Base-by-base conservation (phyloP, 805 yeast species). In the Lipomyces anomalus region DNA sequence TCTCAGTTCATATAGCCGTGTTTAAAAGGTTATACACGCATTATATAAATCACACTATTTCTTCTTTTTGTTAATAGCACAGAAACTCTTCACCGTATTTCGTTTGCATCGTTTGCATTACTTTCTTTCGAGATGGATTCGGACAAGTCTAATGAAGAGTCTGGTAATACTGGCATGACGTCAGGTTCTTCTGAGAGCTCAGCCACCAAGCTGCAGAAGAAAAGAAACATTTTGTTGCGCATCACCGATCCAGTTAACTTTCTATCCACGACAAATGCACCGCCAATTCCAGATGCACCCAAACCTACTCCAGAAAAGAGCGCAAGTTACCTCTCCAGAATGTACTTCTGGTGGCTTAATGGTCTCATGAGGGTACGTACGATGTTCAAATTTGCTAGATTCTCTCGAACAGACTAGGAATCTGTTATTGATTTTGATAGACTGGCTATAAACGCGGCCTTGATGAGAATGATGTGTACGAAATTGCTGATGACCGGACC, bases 401-500 rank as follows among this genome's bases (percentile, higher is more conserved):
- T 29, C 36, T 59, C 2, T 57, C 42, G 46, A 35, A 24, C 20
- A 41, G 54, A 16, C 41, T 50, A 1, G 57, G 48, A 2, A 20
- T 32, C 17, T 9, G 30, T 13, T 9, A 9, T 26, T 26, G 30
- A 9, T 26, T 9, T 9, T 13, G 56, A 50, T 23, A 48, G 48
- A 23, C 52, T 18, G 89, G 88, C 0, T 82, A 82, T 61, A 70
- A 75, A 48, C 68, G 89, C 55, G 78, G 84, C 9, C 58, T 82
- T 22, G 73, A 71, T 40, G 74, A 76, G 1, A 72, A 73, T 32
- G 89, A 82, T 60, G 58, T 82, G 49, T 82, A 64, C 51, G 46
- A 48, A 4, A 53, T 76, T 5, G 70, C 64, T 4, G 70, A 66
- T 2, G 65, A 67, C 17, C 58, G 70, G 35, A 55, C 59, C 6